These are phyloP conservation scores for Phellinidium pouzarii DNA, from an alignment of 1,284 basidiomycete genomes.

Conservation along the genomic window DNA sequence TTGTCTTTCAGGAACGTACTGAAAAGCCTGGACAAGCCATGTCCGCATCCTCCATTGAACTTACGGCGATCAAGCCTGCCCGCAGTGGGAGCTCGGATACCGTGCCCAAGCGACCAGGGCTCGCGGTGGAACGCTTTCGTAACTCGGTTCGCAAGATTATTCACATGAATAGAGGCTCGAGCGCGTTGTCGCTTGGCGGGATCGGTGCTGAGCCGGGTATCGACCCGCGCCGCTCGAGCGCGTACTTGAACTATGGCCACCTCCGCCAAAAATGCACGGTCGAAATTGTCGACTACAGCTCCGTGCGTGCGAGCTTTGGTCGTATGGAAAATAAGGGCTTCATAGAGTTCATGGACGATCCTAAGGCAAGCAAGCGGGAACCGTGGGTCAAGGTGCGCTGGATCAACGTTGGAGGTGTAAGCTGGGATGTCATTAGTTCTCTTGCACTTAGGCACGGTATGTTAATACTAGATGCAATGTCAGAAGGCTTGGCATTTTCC, in stretches of 20 bases:
- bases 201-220: conserved; percentile 59
- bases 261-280: conserved; percentile 52
- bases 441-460: conserved; percentile 55
- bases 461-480: not conserved
- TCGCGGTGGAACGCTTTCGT: conserved; percentile 44
- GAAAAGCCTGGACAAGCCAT: not conserved
- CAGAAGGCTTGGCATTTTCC: not conserved
- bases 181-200: conserved; percentile 29
- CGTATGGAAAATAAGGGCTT: conserved; percentile 53
- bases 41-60: not conserved
- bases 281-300: conserved; percentile 56
- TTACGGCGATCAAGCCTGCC: not conserved
- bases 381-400: conserved; percentile 59
- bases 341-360: conserved; percentile 40
- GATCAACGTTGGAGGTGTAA: conserved; percentile 66
- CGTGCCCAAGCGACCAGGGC: conserved; percentile 8
- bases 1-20: conserved; percentile 3
- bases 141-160: conserved; percentile 49
- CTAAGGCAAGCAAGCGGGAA: conserved; percentile 34
- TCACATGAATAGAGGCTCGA: conserved; percentile 45
- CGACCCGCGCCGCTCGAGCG: conserved; percentile 47
- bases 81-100: not conserved
- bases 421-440: conserved; percentile 65
- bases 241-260: conserved; percentile 44
- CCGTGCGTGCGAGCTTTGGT: conserved; percentile 41